phyloP scores from a whole-genome alignment of 768 basidiomycete genomes.

The Tubosaeta sp. region DNA sequence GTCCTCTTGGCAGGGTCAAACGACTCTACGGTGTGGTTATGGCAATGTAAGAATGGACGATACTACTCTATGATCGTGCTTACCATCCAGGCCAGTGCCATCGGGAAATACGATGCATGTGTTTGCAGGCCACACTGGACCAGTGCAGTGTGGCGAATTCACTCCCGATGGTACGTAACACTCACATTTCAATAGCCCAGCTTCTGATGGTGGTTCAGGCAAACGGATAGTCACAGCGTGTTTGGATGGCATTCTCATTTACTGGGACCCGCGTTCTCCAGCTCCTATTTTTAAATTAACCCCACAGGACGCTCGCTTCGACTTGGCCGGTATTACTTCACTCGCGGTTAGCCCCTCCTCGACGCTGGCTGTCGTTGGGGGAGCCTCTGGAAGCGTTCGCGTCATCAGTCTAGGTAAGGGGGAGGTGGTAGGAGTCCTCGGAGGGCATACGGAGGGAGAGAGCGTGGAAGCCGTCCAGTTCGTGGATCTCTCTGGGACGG shows the following conservation, averaged over 20 bases:
- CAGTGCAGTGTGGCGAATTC: slow-evolving; percentile 85
- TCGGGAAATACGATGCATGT: slow-evolving; percentile 95
- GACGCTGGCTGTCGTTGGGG: slow-evolving; percentile 88
- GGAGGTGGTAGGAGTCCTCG: slow-evolving; percentile 70
- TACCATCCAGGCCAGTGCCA: slow-evolving; percentile 57
- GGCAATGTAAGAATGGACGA: slow-evolving; percentile 71
- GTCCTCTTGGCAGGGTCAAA: slow-evolving; percentile 90
- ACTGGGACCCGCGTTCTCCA: slow-evolving; percentile 86
- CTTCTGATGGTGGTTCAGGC: slow-evolving; percentile 39
- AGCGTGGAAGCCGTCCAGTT: slow-evolving; percentile 86
- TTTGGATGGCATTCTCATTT: slow-evolving; percentile 73
- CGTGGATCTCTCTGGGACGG: slow-evolving; percentile 65
- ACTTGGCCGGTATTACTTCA: slow-evolving; percentile 80
- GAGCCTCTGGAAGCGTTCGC: slow-evolving; percentile 78
- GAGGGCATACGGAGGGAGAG: slow-evolving; percentile 82
- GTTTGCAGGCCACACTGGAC: slow-evolving; percentile 82
- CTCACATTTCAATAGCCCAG: neutral
- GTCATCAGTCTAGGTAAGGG: slow-evolving; percentile 86
- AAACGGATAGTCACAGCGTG: slow-evolving; percentile 89
- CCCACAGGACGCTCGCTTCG: slow-evolving; percentile 65
- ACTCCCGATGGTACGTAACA: slow-evolving; percentile 74
- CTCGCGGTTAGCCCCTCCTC: slow-evolving; percentile 82
- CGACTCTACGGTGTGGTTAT: slow-evolving; percentile 93
- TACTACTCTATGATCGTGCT: neutral
- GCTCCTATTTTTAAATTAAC: slow-evolving; percentile 80